phyloP scores from a whole-genome alignment of 2,329 filamentous ascomycete genomes.

The Calcarisporium arbuscula region DNA sequence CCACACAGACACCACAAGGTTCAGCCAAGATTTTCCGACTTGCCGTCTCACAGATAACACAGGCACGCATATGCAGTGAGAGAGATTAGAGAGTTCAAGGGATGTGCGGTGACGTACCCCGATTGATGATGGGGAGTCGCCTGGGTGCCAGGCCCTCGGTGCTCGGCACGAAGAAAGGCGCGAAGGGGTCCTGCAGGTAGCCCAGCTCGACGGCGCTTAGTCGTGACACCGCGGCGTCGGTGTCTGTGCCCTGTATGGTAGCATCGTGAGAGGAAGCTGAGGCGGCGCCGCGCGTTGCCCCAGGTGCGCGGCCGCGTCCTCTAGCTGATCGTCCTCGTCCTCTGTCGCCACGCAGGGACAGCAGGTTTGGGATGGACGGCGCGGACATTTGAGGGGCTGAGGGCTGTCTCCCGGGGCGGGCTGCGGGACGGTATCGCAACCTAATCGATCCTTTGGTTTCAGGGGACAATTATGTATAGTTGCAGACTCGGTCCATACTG shows the following conservation, averaged over 20 bases:
- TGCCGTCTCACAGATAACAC: too few relatives aligned
- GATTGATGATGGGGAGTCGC: conserved; percentile 85
- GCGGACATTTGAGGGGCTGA: conserved; percentile 51
- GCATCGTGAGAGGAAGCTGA: conserved; percentile 53
- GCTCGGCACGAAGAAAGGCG: conserved; percentile 57
- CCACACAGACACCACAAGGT: too few relatives aligned
- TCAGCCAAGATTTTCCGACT: too few relatives aligned
- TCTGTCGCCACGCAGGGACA: conserved; percentile 37
- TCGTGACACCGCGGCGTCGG: conserved; percentile 82
- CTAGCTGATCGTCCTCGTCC: conserved; percentile 28
- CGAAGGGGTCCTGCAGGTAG: conserved; percentile 79
- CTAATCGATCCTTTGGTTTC: too few relatives aligned
- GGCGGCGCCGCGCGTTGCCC: conserved; percentile 27
- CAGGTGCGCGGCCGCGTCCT: conserved; percentile 30
- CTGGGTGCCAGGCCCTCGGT: conserved; percentile 44
- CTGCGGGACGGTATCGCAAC: too few relatives aligned
- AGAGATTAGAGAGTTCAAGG: too few relatives aligned
- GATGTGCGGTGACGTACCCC: conserved; percentile 52
- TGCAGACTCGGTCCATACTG: too few relatives aligned
- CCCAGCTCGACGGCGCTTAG: conserved; percentile 81
- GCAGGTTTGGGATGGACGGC: conserved; percentile 73
- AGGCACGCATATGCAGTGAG: too few relatives aligned
- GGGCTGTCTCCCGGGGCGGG: too few relatives aligned
- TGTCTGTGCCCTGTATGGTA: conserved; percentile 82
- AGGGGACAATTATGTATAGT: too few relatives aligned